Percentiles rank a stretch among this genome's conserved stretches.
Evolutionary conservation across 2,329 filamentous ascomycete species (phyloP).

Genomic region (Ceratocystis harringtonii): DNA sequence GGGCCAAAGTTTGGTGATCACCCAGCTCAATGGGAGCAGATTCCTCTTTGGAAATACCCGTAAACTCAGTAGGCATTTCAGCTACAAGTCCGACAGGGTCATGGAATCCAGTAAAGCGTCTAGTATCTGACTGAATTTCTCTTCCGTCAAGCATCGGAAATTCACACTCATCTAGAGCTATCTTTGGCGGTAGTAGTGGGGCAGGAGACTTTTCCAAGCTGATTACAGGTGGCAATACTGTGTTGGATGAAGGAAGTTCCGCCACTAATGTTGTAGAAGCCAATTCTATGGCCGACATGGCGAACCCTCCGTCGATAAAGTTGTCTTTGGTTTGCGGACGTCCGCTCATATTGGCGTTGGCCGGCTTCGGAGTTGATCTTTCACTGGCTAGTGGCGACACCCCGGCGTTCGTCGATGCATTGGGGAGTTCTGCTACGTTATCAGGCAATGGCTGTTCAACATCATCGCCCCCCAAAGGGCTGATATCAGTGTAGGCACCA

Average conservation of each 20-base stretch:
- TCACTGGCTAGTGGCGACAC: conserved; percentile 11
- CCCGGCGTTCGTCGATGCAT: background rate
- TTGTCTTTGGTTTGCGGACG: background rate
- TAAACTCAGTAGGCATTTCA: conserved; percentile 34
- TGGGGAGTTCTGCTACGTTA: background rate
- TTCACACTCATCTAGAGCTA: conserved; percentile 12
- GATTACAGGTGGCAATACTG: background rate
- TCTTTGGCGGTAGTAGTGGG: background rate
- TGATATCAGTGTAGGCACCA: conserved; percentile 32
- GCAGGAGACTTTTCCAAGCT: background rate
- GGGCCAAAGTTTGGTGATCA: conserved; percentile 26
- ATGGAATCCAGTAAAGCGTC: conserved; percentile 18
- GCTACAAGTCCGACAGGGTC: conserved; percentile 33
- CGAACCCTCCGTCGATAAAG: background rate
- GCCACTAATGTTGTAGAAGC: background rate
- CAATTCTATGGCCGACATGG: background rate
- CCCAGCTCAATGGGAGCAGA: conserved; percentile 33
- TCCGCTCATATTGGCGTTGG: background rate
- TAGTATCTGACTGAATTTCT: conserved; percentile 23
- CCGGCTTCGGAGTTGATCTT: conserved; percentile 8
- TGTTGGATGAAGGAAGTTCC: background rate
- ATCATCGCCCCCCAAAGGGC: conserved; percentile 29
- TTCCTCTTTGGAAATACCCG: conserved; percentile 29
- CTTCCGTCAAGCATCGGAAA: conserved; percentile 26
- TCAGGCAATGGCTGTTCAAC: background rate